Evolutionary conservation across 108 stramenopile species (phyloP).

Genomic region (Pseudonitzschia multiseries): DNA sequence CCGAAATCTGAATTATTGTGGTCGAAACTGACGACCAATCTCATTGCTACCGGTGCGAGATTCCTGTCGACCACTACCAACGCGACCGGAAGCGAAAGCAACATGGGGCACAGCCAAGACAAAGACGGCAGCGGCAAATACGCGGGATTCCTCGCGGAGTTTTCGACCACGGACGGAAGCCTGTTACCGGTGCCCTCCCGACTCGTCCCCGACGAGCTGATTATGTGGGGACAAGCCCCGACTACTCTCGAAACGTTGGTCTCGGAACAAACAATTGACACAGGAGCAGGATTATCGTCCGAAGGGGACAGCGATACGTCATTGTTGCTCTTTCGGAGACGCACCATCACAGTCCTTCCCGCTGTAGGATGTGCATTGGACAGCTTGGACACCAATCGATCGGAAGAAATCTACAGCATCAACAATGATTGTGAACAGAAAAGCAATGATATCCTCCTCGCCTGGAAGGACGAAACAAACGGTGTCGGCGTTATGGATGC

Average conservation of each 20-base stretch:
- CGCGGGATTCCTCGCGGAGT: slow-evolving; percentile 55
- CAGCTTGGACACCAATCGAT: background rate
- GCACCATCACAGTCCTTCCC: background rate
- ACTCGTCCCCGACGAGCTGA: slow-evolving; percentile 51
- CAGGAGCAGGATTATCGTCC: background rate
- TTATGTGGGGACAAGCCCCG: slow-evolving; percentile 68
- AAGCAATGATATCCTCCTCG: background rate
- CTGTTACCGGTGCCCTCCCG: slow-evolving; percentile 62
- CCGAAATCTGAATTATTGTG: too few species aligned
- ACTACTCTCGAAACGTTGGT: slow-evolving; percentile 33
- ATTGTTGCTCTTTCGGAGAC: background rate
- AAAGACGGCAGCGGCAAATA: slow-evolving; percentile 2
- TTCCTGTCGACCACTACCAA: too few species aligned
- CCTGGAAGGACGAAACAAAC: background rate
- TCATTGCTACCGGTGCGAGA: too few species aligned
- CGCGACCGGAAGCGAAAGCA: too few species aligned
- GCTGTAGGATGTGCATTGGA: slow-evolving; percentile 3
- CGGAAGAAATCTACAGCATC: background rate
- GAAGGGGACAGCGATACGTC: background rate
- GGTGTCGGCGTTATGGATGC: background rate
- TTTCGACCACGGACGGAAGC: slow-evolving; percentile 38
- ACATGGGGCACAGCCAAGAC: background rate
- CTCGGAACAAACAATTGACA: slow-evolving; percentile 23
- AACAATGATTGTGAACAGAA: background rate
- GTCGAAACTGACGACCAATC: too few species aligned